These are phyloP conservation scores for Alternaria angustiovoidea DNA, from an alignment of 2,329 filamentous ascomycete genomes.

Conservation along the genomic window DNA sequence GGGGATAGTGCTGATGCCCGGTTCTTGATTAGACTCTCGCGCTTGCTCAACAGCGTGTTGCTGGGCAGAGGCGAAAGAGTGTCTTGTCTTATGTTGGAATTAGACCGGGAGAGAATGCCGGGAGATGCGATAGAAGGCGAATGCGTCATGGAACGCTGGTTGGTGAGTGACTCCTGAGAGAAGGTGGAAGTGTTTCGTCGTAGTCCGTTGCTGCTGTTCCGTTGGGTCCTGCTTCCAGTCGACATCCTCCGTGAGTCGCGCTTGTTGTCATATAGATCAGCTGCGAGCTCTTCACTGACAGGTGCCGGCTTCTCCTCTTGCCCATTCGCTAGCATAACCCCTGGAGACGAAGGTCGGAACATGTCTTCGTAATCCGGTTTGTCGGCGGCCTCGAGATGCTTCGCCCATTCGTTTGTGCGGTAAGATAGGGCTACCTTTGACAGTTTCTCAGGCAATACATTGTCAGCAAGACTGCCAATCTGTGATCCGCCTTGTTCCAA, in stretches of 20 bases:
- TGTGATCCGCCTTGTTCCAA: constrained; percentile 51
- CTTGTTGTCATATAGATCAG: constrained; percentile 27
- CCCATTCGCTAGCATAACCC: constrained; percentile 47
- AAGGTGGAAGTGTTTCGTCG: constrained; percentile 34
- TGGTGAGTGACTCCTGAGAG: constrained; percentile 29
- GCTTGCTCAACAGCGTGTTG: constrained; percentile 63
- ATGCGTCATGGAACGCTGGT: constrained; percentile 24
- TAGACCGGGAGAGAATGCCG: constrained; percentile 31
- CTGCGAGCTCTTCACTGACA: constrained; percentile 38
- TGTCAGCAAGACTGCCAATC: constrained; percentile 52
- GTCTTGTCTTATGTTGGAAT: constrained; percentile 24
- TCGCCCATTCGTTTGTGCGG: constrained; percentile 95
- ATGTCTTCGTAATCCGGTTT: constrained; percentile 71
- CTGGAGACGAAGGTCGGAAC: constrained; percentile 57
- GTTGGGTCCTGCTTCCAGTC: constrained; percentile 26
- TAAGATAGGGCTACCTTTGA: constrained; percentile 83
- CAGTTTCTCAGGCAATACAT: constrained; percentile 72
- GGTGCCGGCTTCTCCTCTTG: constrained; percentile 65
- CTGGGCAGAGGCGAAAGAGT: constrained; percentile 38
- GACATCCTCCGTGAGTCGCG: constrained; percentile 38
- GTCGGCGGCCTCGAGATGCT: constrained; percentile 83
- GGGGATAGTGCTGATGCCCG: constrained; percentile 51
- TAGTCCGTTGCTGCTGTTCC: constrained; percentile 27
- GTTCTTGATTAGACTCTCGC: constrained; percentile 61
- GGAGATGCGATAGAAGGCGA: constrained; percentile 28